Evolutionary conservation across 306 rosid species (phyloP).

Genomic region (Gillenia trifoliata): DNA sequence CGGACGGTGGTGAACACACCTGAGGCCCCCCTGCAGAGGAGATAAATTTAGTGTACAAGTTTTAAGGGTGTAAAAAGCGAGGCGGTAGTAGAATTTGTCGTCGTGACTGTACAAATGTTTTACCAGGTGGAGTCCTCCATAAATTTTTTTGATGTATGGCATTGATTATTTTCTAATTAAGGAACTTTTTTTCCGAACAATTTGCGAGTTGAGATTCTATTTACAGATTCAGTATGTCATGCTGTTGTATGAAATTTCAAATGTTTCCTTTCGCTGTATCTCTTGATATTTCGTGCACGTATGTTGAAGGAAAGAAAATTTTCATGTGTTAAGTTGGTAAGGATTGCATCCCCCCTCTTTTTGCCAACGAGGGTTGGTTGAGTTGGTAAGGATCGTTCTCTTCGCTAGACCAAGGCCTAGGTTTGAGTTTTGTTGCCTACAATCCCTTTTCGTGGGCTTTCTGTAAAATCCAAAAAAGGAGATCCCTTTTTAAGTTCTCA

Average conservation of each 20-base stretch:
- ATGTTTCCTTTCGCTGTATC: background rate
- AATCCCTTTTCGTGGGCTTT: too few species aligned
- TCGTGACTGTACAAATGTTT: slow-evolving; percentile 43
- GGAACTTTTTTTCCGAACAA: background rate
- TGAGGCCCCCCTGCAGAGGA: slow-evolving; percentile 35
- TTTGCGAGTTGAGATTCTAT: background rate
- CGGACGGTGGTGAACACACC: slow-evolving; percentile 33
- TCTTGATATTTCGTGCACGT: background rate
- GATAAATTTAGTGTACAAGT: slow-evolving; percentile 41
- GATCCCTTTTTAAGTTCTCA: too few species aligned
- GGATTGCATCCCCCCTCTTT: too few species aligned
- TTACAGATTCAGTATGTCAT: background rate
- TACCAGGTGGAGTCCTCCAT: slow-evolving; percentile 24
- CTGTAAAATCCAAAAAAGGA: too few species aligned
- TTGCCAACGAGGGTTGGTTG: too few species aligned
- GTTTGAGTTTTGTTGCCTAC: too few species aligned
- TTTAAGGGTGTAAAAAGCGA: slow-evolving; percentile 44
- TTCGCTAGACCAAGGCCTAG: too few species aligned
- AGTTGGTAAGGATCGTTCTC: too few species aligned
- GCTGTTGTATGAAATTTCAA: background rate
- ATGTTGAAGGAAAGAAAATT: background rate
- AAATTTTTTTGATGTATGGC: slow-evolving; percentile 6
- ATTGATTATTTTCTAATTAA: slow-evolving; percentile 19
- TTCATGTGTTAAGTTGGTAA: too few species aligned
- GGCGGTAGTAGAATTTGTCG: slow-evolving; percentile 33